Evolutionary conservation across 2,329 filamentous ascomycete genomes (phyloP).

Genomic region (Fusarium continuum): DNA sequence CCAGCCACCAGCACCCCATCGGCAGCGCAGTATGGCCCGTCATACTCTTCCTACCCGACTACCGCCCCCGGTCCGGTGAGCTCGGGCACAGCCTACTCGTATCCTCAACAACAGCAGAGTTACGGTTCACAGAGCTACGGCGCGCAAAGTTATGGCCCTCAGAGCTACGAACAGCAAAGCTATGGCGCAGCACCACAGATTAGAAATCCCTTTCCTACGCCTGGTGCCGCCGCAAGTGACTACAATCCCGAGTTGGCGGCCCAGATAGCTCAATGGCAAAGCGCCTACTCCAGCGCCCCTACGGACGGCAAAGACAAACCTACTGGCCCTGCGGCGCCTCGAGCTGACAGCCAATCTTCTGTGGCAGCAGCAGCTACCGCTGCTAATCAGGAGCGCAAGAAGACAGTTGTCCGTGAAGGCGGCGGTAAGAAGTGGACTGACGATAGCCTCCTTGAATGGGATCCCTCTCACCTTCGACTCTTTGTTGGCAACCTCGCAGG

Average conservation of each 20-base stretch:
- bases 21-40: constrained; percentile 56
- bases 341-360: constrained; percentile 52
- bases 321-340: constrained; percentile 44
- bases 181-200: constrained; percentile 71
- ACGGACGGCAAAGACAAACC: constrained; percentile 49
- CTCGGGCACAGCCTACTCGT: constrained; percentile 41
- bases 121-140: constrained; percentile 49
- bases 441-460: constrained; percentile 89
- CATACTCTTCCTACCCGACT: constrained; percentile 52
- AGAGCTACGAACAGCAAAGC: constrained; percentile 43
- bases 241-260: constrained; percentile 85
- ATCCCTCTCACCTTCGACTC: constrained; percentile 90
- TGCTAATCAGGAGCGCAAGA: constrained; percentile 67
- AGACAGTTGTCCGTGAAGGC: constrained; percentile 87
- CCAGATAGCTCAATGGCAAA: constrained; percentile 95
- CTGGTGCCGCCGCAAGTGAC: constrained; percentile 55
- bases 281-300: constrained; percentile 77
- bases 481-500: constrained; percentile 97
- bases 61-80: constrained; percentile 40
- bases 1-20: constrained; percentile 48
- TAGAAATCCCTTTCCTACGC: constrained; percentile 80
- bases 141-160: constrained; percentile 41
- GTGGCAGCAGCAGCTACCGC: constrained; percentile 30
- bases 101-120: constrained; percentile 39
- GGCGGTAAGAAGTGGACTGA: constrained; percentile 96